Evolutionary conservation across 352 stramenopile species (phyloP), one percentile per base, ranked within the genome.

Genomic region (Pythium aquatile): DNA sequence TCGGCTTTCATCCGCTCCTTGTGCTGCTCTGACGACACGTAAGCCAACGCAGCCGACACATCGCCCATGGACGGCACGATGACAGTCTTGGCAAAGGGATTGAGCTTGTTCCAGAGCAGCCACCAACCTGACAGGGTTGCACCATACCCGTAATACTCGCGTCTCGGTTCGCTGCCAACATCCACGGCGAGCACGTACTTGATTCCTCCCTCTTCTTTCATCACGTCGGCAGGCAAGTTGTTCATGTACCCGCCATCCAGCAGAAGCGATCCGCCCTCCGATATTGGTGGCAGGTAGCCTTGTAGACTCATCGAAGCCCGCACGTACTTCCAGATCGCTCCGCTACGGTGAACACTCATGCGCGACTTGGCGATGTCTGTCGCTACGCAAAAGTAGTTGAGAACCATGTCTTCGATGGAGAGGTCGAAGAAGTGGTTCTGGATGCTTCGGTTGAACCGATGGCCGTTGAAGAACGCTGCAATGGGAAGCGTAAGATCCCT

Each of bases 231-330:
- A 3, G 93, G 92, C 11, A 98, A 69, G 60, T 98, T 98, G 75
- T 98, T 98, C 73, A 97, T 93, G 70, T 98, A 98, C 0, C 91
- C 91, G 20, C 93, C 93, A 42, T 98, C 93, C 24, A 97, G 53
- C 8, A 98, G 71, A 37, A 97, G 70, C 7, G 86, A 94, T 5
- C 89, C 89, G 37, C 93, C 77, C 54, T 97, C 90, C 1, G 86
- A 92, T 37, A 97, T 94, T 2, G 90, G 90, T 56, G 90, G 90
- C 17, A 98, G 72, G 66, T 97, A 98, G 5, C 92, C 90, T 73
- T 95, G 81, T 24, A 98, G 73, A 63, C 84, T 96, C 93, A 98
- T 98, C 1, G 85, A 97, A 1, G 91, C 93, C 30, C 92, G 88
- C 3, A 97, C 85, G 55, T 94, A 97, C 54, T 95, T 93, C 91